These are phyloP conservation scores for Fusarium euwallaceae DNA, from an alignment of 2,329 filamentous ascomycete species.

Conservation along the genomic window DNA sequence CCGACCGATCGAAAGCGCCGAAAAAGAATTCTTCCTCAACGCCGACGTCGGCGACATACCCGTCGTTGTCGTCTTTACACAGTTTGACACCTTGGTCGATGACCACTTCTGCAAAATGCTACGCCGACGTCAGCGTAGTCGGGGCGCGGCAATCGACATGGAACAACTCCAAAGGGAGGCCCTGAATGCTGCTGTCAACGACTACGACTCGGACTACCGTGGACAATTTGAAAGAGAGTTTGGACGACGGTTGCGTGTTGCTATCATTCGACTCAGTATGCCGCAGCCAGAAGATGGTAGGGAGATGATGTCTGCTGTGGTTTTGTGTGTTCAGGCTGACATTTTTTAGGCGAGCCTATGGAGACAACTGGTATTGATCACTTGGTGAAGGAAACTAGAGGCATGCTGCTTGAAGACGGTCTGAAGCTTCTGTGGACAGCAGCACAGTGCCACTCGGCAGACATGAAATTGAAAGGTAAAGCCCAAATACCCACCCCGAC, in stretches of 20 bases:
- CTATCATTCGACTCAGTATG: not conserved
- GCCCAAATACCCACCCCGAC: fast-evolving
- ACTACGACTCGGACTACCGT: not conserved
- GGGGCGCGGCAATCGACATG: not conserved
- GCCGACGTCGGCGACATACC: not conserved
- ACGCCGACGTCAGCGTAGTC: not conserved
- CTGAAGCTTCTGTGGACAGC: not conserved
- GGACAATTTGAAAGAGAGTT: not conserved
- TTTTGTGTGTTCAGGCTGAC: too few species aligned
- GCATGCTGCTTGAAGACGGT: not conserved
- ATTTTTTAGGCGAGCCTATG: not conserved
- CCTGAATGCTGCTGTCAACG: not conserved
- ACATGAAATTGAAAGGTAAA: not conserved
- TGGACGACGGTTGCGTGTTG: not conserved
- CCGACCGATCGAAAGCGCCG: not conserved
- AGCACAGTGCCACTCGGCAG: not conserved
- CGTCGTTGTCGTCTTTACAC: not conserved
- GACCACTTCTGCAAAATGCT: not conserved
- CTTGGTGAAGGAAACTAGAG: not conserved
- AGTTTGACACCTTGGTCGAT: not conserved
- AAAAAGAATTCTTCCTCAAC: not conserved
- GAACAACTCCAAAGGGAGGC: not conserved
- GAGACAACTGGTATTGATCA: not conserved
- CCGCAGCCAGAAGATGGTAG: not conserved
- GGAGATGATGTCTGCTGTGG: not conserved